Conservation (phyloP, 2,329 filamentous ascomycete species). For the Aspergillus sp. region DNA sequence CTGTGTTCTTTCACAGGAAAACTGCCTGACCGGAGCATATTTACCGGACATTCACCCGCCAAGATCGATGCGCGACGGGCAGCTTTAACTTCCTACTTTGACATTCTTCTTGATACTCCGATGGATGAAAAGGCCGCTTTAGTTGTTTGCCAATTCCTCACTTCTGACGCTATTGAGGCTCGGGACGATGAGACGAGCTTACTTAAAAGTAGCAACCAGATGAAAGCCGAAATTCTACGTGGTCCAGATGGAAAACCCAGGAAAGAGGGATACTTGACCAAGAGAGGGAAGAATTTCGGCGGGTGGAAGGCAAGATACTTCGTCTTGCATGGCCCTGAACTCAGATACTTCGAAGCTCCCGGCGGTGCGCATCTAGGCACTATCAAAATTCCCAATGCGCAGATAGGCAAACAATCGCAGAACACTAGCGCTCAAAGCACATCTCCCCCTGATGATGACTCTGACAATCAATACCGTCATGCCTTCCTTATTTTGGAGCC, state of each 20-base stretch:
- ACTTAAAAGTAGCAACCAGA: conserved; percentile 31
- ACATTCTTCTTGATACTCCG: conserved; percentile 73
- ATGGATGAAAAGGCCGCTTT: conserved; percentile 71
- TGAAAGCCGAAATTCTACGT: conserved; percentile 28
- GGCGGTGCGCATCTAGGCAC: conserved; percentile 86
- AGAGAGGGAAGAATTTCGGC: conserved; percentile 96
- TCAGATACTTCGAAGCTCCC: conserved; percentile 88
- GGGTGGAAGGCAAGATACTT: conserved; percentile 90
- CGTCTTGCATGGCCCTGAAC: conserved; percentile 59
- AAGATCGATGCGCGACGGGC: conserved; percentile 81
- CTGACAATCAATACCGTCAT: conserved; percentile 91
- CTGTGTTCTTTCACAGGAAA: conserved; percentile 64
- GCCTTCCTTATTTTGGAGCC: conserved; percentile 92
- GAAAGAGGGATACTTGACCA: conserved; percentile 88
- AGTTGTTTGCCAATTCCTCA: conserved; percentile 82
- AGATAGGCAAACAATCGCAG: conserved; percentile 87
- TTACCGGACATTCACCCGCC: conserved; percentile 86
- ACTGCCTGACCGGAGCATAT: conserved; percentile 77
- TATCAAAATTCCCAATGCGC: conserved; percentile 83
- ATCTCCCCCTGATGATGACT: conserved; percentile 66
- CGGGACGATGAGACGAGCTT: conserved; percentile 48
- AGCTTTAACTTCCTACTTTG: conserved; percentile 78
- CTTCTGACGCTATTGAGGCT: conserved; percentile 54
- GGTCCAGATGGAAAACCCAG: conserved; percentile 61
- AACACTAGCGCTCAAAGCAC: conserved; percentile 49